phyloP scores from a whole-genome alignment of 1,284 basidiomycete genomes.

The Agroathelia rolfsii region DNA sequence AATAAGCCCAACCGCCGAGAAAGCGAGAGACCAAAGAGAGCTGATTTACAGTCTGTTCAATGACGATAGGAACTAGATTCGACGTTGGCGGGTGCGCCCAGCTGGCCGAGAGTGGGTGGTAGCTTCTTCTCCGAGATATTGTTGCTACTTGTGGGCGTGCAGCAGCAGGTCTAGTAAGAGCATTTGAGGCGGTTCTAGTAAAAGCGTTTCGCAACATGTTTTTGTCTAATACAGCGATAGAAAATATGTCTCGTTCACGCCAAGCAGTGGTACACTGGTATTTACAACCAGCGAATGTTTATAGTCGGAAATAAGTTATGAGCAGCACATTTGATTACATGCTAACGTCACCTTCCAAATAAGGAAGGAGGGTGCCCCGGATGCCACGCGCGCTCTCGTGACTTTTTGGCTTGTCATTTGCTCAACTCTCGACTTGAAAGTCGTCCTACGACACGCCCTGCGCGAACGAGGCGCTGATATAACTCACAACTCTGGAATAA shows the following conservation, averaged over 20 bases:
- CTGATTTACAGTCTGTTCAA: conserved; percentile 76
- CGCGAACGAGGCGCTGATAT: too few relatives aligned
- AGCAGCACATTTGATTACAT: too few relatives aligned
- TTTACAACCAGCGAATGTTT: too few relatives aligned
- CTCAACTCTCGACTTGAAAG: conserved; percentile 7
- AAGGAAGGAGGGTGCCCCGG: too few relatives aligned
- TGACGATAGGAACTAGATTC: conserved; percentile 81
- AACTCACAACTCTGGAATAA: too few relatives aligned
- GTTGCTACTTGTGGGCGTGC: not conserved
- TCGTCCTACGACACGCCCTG: too few relatives aligned
- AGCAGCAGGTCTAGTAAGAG: conserved; percentile 1
- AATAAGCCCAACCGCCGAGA: conserved; percentile 10
- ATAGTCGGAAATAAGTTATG: too few relatives aligned
- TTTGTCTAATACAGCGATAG: too few relatives aligned
- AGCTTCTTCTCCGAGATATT: conserved; percentile 26
- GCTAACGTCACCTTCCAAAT: too few relatives aligned
- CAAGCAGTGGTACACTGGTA: too few relatives aligned
- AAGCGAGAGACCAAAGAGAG: not conserved
- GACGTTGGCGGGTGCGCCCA: conserved; percentile 35
- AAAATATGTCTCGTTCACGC: too few relatives aligned
- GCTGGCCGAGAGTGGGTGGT: conserved; percentile 38
- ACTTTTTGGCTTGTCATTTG: conserved; percentile 1
- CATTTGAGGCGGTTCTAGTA: not conserved
- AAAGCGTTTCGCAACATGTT: conserved; percentile 5
- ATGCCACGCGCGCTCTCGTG: conserved; percentile 1